These are phyloP conservation scores for Pulveroboletus sp. DNA, from an alignment of 768 basidiomycete species.

Conservation along the genomic window DNA sequence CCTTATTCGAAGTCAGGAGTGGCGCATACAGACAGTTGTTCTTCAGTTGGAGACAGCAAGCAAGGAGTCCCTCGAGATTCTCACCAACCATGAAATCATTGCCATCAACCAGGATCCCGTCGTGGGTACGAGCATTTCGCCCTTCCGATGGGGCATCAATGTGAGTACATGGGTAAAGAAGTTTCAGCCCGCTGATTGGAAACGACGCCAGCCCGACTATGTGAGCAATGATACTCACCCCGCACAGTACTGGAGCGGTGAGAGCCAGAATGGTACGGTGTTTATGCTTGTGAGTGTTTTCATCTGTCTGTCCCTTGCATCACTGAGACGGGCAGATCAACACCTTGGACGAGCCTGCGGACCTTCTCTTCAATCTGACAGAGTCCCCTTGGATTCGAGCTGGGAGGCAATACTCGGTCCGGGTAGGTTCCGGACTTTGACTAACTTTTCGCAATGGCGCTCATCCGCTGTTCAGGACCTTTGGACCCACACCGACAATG, in stretches of 20 bases:
- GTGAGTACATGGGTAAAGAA: conserved; percentile 34
- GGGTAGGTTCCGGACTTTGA: conserved; percentile 38
- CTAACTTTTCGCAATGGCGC: neutral
- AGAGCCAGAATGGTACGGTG: conserved; percentile 58
- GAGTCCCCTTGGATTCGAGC: conserved; percentile 72
- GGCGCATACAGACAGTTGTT: neutral
- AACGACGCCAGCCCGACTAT: conserved; percentile 31
- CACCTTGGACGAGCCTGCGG: conserved; percentile 49
- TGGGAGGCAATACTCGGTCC: conserved; percentile 59
- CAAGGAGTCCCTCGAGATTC: conserved; percentile 48
- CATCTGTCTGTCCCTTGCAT: neutral
- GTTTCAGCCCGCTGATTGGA: neutral
- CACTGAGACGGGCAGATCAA: conserved; percentile 45
- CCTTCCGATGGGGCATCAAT: conserved; percentile 67
- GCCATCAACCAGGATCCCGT: conserved; percentile 68
- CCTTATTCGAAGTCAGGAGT: conserved; percentile 3
- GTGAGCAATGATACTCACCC: conserved; percentile 46
- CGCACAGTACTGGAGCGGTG: conserved; percentile 70
- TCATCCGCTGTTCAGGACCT: conserved; percentile 46
- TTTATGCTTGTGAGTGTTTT: conserved; percentile 55
- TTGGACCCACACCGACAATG: conserved; percentile 70
- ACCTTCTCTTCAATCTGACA: conserved; percentile 59
- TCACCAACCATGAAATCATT: conserved; percentile 60
- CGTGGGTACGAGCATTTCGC: conserved; percentile 56
- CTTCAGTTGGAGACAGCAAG: conserved; percentile 48